Conservation (phyloP, 257 asterid species). For the Solanum tarapatanum region DNA sequence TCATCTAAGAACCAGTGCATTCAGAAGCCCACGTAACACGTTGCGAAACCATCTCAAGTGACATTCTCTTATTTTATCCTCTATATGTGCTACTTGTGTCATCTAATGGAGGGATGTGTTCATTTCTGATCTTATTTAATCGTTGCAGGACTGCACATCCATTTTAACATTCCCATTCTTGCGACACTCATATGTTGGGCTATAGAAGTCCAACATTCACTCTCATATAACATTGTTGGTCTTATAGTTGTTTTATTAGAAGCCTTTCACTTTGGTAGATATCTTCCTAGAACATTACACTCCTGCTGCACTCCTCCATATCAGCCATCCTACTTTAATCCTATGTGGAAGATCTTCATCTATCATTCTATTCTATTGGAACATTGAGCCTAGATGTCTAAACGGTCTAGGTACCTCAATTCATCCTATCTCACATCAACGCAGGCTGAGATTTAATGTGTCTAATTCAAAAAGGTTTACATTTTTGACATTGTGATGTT, state of each 20-base stretch:
- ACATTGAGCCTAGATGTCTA: background rate
- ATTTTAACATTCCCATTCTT: background rate
- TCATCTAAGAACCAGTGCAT: background rate
- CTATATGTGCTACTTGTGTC: background rate
- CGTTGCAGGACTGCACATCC: background rate
- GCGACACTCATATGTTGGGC: background rate
- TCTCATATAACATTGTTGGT: background rate
- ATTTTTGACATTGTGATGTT: background rate
- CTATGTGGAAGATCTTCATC: background rate
- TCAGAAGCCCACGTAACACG: background rate
- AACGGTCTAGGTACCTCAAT: background rate
- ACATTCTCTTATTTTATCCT: background rate
- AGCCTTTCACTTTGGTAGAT: background rate
- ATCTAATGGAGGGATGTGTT: background rate
- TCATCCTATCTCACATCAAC: background rate
- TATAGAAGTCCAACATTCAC: background rate
- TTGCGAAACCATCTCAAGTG: background rate
- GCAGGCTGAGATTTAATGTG: background rate
- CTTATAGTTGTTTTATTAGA: background rate
- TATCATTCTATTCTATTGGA: background rate
- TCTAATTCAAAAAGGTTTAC: background rate
- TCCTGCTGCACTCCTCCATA: background rate
- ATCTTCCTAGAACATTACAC: background rate
- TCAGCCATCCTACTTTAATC: background rate
- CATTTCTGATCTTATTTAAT: background rate